Evolutionary conservation across 2,329 filamentous ascomycete species (phyloP).

Genomic region (Alternaria incomplexa): DNA sequence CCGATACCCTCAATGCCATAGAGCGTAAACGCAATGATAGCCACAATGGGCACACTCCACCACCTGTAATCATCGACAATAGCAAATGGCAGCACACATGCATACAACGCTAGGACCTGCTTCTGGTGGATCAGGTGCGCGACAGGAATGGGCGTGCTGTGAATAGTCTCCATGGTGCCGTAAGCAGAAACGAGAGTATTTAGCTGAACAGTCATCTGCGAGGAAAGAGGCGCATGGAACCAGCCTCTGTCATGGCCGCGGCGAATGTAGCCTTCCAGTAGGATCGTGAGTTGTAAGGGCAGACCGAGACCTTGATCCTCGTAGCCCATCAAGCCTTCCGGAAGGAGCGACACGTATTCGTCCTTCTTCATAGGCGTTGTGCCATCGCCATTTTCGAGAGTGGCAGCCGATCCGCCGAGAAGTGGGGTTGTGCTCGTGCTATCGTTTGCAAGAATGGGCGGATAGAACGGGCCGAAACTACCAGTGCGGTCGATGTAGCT

Average conservation of each 20-base stretch:
- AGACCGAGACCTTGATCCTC: conserved; percentile 66
- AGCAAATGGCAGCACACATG: conserved; percentile 66
- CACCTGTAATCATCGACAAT: conserved; percentile 68
- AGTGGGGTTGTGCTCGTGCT: conserved; percentile 27
- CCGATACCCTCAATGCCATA: conserved; percentile 71
- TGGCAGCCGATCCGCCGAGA: conserved; percentile 24
- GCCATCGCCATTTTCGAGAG: conserved; percentile 33
- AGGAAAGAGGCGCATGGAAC: conserved; percentile 66
- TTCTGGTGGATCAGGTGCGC: conserved; percentile 70
- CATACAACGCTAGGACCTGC: conserved; percentile 68
- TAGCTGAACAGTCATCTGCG: conserved; percentile 64
- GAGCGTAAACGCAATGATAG: conserved; percentile 67
- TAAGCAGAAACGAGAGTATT: conserved; percentile 65
- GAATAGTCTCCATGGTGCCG: conserved; percentile 69
- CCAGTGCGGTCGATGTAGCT: conserved; percentile 34
- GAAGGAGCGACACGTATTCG: conserved; percentile 60
- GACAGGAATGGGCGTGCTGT: conserved; percentile 68
- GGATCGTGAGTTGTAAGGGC: conserved; percentile 65
- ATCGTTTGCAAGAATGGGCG: background rate
- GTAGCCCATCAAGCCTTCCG: conserved; percentile 56
- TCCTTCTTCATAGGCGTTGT: conserved; percentile 46
- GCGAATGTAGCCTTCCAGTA: conserved; percentile 66
- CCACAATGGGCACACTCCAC: conserved; percentile 66
- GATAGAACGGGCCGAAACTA: conserved; percentile 2
- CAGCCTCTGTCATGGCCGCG: conserved; percentile 62